These are phyloP conservation scores for Trichoderma asperelloides DNA, from an alignment of 495 filamentous ascomycete genomes.

Conservation along the genomic window DNA sequence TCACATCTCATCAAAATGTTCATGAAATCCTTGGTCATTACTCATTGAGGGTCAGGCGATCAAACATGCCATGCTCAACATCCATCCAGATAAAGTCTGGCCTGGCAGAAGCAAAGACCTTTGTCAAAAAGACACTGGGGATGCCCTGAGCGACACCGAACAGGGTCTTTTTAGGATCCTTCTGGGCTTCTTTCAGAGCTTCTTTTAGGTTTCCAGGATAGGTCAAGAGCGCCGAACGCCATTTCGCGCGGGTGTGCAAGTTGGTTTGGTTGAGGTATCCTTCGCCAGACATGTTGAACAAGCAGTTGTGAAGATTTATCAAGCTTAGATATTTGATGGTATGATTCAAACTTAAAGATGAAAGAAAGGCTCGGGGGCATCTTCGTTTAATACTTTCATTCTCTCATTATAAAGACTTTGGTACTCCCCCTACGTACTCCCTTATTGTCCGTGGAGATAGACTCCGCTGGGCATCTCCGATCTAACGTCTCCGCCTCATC, in stretches of 20 bases:
- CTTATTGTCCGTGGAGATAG: no score
- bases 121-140: conserved; percentile 7
- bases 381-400: no score
- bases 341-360: no score
- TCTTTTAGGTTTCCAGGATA: conserved; percentile 13
- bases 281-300: not conserved
- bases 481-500: no score
- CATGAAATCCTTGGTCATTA: not conserved
- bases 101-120: conserved; percentile 7
- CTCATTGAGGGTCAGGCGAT: conserved; percentile 8
- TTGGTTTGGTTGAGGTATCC: not conserved
- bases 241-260: conserved; percentile 11
- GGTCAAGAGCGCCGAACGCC: conserved; percentile 13
- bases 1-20: not conserved
- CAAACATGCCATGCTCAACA: conserved; percentile 11
- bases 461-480: no score
- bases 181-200: conserved; percentile 6
- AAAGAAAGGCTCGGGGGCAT: no score
- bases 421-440: no score
- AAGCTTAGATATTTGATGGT: no score
- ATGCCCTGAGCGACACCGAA: conserved; percentile 11
- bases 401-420: no score
- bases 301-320: no score
- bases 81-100: conserved; percentile 11
- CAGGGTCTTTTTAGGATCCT: conserved; percentile 6